Percentiles rank a stretch among this genome's conserved stretches.
phyloP scores from a whole-genome alignment of 1,284 basidiomycete species.

The Ustilago shanxiensis region DNA sequence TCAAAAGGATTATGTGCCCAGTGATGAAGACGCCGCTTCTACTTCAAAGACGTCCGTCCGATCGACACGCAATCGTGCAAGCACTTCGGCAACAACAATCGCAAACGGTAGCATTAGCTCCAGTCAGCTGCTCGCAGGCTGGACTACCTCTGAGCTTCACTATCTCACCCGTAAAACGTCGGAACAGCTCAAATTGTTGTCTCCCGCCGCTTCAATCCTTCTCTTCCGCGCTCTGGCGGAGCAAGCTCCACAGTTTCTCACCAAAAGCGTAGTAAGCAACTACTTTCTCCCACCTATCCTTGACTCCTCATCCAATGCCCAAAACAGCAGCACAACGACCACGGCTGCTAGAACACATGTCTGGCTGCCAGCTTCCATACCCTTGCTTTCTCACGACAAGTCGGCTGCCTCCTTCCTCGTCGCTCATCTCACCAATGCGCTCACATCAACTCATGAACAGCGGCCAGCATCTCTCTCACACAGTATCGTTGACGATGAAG shows the following conservation, averaged over 20 bases:
- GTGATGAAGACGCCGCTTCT: conserved; percentile 9
- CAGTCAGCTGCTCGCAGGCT: conserved; percentile 25
- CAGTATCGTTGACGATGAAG: not conserved
- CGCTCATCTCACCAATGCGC: conserved; percentile 22
- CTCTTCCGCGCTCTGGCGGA: conserved; percentile 30
- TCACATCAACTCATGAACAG: conserved; percentile 7
- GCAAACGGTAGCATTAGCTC: not conserved
- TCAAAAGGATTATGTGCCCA: conserved; percentile 38
- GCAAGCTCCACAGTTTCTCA: conserved; percentile 29
- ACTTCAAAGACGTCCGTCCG: not conserved
- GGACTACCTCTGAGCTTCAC: conserved; percentile 41
- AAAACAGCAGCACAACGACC: not conserved
- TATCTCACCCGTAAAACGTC: conserved; percentile 38
- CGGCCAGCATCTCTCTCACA: conserved; percentile 6
- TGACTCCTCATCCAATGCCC: not conserved
- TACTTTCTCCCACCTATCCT: conserved; percentile 41
- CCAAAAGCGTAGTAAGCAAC: conserved; percentile 29
- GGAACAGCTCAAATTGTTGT: conserved; percentile 40
- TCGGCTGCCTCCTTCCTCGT: conserved; percentile 30
- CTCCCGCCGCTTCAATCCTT: conserved; percentile 30
- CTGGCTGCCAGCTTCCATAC: conserved; percentile 43
- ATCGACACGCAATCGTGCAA: conserved; percentile 14
- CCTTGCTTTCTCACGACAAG: conserved; percentile 39
- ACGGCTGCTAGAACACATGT: conserved; percentile 32
- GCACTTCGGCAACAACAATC: not conserved